Percentiles rank a stretch among this genome's conserved stretches.
Evolutionary conservation across 768 basidiomycete species (phyloP).

Genomic region (Tylopilus rubrobrunneus): DNA sequence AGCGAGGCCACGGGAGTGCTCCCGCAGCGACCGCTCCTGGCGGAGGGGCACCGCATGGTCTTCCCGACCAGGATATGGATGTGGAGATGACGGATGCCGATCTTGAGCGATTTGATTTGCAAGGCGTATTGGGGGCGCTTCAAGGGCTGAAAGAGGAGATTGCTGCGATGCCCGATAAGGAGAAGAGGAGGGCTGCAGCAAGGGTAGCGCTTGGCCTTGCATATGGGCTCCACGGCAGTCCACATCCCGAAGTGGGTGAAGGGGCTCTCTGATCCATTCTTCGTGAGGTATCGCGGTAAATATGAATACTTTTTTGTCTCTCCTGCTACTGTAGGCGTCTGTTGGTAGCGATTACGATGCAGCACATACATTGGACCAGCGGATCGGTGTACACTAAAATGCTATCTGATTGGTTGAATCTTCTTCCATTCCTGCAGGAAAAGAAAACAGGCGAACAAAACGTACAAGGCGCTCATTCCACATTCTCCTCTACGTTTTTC

Average conservation of each 20-base stretch:
- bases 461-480: constrained; percentile 11
- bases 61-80: constrained; percentile 14
- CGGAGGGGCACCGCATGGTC: constrained; percentile 29
- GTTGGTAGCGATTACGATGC: background rate
- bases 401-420: constrained; percentile 2
- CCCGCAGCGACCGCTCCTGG: background rate
- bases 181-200: constrained; percentile 66
- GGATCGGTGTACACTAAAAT: background rate
- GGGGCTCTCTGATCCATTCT: constrained; percentile 5
- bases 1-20: constrained; percentile 2
- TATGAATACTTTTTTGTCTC: background rate
- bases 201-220: constrained; percentile 69
- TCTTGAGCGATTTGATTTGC: constrained; percentile 56
- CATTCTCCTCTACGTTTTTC: constrained; percentile 13
- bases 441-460: background rate
- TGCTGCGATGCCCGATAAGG: constrained; percentile 55
- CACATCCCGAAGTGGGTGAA: constrained; percentile 1
- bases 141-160: constrained; percentile 76
- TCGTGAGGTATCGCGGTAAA: background rate
- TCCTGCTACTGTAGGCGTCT: background rate
- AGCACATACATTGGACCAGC: background rate
- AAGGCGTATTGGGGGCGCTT: constrained; percentile 54
- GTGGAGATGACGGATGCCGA: constrained; percentile 34
- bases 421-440: background rate
- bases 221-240: constrained; percentile 46